Evolutionary conservation across 169 alveolate species (phyloP).

Genomic region (Plasmodium gallinaceum): DNA sequence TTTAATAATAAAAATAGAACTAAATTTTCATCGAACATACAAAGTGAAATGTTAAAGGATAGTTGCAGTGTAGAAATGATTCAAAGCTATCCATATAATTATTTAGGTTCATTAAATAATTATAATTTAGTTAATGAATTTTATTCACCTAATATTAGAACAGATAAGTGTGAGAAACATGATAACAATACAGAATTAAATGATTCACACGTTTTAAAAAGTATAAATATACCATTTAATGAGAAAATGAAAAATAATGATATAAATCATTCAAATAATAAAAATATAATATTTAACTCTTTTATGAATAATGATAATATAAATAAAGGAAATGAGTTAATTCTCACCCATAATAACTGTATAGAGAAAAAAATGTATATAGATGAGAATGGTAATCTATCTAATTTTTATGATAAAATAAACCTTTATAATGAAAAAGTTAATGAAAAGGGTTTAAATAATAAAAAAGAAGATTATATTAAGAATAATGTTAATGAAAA

Average conservation of each 20-base stretch:
- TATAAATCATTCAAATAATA: neutral
- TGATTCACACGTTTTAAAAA: neutral
- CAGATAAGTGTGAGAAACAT: neutral
- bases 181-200: neutral
- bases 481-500: neutral
- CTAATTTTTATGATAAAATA: conserved; percentile 42
- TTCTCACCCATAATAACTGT: neutral
- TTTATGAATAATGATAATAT: neutral
- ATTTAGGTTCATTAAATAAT: conserved; percentile 3
- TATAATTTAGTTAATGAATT: neutral
- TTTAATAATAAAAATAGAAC: too few species aligned
- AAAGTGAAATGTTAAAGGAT: neutral
- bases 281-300: neutral
- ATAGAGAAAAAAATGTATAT: neutral
- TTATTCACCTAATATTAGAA: neutral
- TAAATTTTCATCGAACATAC: neutral
- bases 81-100: neutral
- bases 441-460: conserved; percentile 13
- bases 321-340: neutral
- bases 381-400: neutral
- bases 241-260: neutral
- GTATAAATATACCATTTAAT: neutral
- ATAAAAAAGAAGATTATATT: neutral
- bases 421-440: conserved; percentile 22
- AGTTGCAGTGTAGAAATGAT: neutral